Conservation (phyloP, 169 alveolate species). For the Plasmodium yoelii region DNA sequence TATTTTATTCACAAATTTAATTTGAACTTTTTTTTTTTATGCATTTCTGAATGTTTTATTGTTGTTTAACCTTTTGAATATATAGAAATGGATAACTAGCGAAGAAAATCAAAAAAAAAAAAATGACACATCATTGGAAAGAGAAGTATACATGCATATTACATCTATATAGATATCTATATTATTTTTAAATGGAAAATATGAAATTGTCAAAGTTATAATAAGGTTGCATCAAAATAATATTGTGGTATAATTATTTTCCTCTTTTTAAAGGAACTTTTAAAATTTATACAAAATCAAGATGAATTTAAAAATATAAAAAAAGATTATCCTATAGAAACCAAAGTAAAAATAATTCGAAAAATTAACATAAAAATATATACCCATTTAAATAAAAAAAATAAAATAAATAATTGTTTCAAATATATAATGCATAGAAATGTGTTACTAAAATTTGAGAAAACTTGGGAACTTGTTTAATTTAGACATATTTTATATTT, state of each 20-base stretch:
- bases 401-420: background rate
- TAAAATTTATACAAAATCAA: constrained; percentile 65
- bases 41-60: too few species aligned
- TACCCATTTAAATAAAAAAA: background rate
- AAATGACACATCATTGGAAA: constrained; percentile 11
- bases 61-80: background rate
- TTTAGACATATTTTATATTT: background rate
- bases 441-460: too few species aligned
- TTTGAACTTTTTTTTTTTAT: background rate
- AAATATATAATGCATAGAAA: background rate
- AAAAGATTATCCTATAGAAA: constrained; percentile 18
- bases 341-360: constrained; percentile 18
- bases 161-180: background rate
- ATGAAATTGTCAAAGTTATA: background rate
- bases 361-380: background rate
- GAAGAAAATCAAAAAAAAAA: constrained; percentile 18
- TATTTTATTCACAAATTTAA: background rate
- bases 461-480: background rate
- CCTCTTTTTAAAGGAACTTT: constrained; percentile 45
- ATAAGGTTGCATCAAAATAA: too few species aligned
- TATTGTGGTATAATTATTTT: background rate
- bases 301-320: constrained; percentile 66
- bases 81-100: constrained; percentile 36
- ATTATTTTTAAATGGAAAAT: background rate
- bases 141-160: constrained; percentile 13